Percentiles rank a stretch among this genome's conserved stretches.
phyloP scores from a whole-genome alignment of 2,329 filamentous ascomycete species.

The Diplodia mutila region DNA sequence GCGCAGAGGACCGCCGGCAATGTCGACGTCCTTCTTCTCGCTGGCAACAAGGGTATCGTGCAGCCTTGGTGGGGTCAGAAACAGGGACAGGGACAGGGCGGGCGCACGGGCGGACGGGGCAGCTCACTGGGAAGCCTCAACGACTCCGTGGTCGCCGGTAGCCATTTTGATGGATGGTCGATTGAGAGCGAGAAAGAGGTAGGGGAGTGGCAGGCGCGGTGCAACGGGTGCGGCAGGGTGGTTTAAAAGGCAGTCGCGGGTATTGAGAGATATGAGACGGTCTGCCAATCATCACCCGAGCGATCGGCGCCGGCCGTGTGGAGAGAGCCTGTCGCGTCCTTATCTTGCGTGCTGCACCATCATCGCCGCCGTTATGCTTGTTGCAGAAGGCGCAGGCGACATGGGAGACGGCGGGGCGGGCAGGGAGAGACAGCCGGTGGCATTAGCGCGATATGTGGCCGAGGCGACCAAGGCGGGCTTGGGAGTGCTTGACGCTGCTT shows the following conservation, averaged over 20 bases:
- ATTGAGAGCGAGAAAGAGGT: background rate
- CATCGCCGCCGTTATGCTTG: no score
- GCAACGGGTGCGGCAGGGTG: background rate
- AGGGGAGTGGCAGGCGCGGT: background rate
- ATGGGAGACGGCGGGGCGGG: no score
- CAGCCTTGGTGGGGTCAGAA: background rate
- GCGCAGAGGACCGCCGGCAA: slow-evolving; percentile 14
- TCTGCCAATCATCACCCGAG: slow-evolving; percentile 21
- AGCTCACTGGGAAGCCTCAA: slow-evolving; percentile 16
- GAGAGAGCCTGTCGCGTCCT: background rate
- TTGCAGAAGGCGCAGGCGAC: background rate
- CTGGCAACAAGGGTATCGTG: slow-evolving; percentile 6
- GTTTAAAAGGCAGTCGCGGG: background rate
- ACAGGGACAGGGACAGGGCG: no score
- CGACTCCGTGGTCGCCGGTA: slow-evolving; percentile 22
- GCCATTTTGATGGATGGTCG: slow-evolving; percentile 1
- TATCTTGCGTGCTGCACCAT: no score
- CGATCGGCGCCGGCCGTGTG: slow-evolving; percentile 18
- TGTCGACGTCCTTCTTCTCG: slow-evolving; percentile 15
- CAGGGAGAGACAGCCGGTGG: background rate
- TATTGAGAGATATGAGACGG: background rate
- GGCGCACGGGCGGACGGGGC: no score
- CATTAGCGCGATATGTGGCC: background rate
- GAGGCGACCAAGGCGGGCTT: slow-evolving; percentile 6
- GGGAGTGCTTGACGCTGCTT: slow-evolving; percentile 19